Evolutionary conservation across 2,329 filamentous ascomycete genomes (phyloP).

Genomic region (Pseudogymnoascus sp.): DNA sequence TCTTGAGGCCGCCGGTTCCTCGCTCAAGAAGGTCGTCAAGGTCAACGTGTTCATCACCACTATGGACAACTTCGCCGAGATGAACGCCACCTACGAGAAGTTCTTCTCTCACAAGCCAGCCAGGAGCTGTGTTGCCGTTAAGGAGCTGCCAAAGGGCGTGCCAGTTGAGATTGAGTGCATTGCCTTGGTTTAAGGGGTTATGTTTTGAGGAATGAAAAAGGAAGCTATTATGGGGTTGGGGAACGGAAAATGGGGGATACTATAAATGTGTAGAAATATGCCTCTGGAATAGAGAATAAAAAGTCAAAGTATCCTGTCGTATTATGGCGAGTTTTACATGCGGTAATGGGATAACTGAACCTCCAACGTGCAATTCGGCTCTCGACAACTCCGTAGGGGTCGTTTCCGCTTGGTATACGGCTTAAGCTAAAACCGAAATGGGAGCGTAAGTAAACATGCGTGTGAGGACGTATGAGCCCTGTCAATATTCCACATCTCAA

Average conservation of each 20-base stretch:
- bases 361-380: not conserved
- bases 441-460: not conserved
- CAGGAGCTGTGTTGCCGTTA: constrained; percentile 85
- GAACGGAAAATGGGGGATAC: not conserved
- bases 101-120: constrained; percentile 81
- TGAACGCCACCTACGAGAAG: constrained; percentile 80
- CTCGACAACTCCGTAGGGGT: not conserved
- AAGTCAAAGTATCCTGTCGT: not conserved
- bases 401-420: not conserved
- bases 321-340: not conserved
- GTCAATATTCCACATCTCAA: not conserved
- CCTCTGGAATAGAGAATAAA: not conserved
- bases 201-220: not conserved
- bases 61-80: constrained; percentile 79
- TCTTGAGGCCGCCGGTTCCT: constrained; percentile 72
- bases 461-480: not conserved
- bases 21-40: constrained; percentile 78
- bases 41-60: constrained; percentile 85
- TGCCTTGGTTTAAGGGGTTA: constrained; percentile 50
- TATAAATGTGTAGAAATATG: not conserved
- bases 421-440: not conserved
- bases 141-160: constrained; percentile 79
- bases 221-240: not conserved
- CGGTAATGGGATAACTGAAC: not conserved
- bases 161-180: constrained; percentile 90